A percentile compares a stretch with the other conserved stretches of the same genome.
Evolutionary conservation across 192 early-diverging fungal species (phyloP).

Genomic region (Coemansia sp.): DNA sequence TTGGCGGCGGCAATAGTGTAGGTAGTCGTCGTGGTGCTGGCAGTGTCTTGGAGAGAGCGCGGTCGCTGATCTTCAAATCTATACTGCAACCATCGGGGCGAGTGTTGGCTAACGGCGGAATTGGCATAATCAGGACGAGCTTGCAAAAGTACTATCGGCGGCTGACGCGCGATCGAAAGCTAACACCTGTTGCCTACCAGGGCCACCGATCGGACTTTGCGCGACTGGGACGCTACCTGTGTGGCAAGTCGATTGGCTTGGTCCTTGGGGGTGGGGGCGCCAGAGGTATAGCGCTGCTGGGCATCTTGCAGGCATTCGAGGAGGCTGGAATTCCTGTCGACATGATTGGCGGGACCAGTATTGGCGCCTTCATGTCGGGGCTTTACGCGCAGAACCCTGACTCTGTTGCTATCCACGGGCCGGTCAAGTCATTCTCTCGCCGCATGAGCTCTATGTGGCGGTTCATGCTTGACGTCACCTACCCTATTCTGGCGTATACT

Average conservation of each 20-base stretch:
- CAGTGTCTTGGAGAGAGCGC: slow-evolving; percentile 17
- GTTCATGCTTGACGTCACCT: slow-evolving; percentile 91
- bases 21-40: not conserved
- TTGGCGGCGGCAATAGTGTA: not conserved
- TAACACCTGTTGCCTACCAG: slow-evolving; percentile 48
- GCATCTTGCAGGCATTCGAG: slow-evolving; percentile 91
- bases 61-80: slow-evolving; percentile 20
- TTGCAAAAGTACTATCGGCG: slow-evolving; percentile 70
- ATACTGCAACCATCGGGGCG: slow-evolving; percentile 34
- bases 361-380: slow-evolving; percentile 95
- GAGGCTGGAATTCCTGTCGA: slow-evolving; percentile 98
- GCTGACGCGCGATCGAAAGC: slow-evolving; percentile 37
- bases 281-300: slow-evolving; percentile 91
- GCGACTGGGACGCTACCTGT: slow-evolving; percentile 88
- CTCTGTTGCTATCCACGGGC: slow-evolving; percentile 84
- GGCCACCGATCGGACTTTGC: slow-evolving; percentile 66
- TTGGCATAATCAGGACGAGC: slow-evolving; percentile 68
- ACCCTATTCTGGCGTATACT: slow-evolving; percentile 89
- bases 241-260: slow-evolving; percentile 89
- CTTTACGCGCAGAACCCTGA: slow-evolving; percentile 91
- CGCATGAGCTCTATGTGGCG: slow-evolving; percentile 86
- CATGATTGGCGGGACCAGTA: slow-evolving; percentile 97
- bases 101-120: slow-evolving; percentile 34
- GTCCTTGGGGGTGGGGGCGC: slow-evolving; percentile 98
- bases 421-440: slow-evolving; percentile 82